These are phyloP conservation scores for Silybum marianum DNA, from an alignment of 129 eudicot genomes.

Conservation along the genomic window DNA sequence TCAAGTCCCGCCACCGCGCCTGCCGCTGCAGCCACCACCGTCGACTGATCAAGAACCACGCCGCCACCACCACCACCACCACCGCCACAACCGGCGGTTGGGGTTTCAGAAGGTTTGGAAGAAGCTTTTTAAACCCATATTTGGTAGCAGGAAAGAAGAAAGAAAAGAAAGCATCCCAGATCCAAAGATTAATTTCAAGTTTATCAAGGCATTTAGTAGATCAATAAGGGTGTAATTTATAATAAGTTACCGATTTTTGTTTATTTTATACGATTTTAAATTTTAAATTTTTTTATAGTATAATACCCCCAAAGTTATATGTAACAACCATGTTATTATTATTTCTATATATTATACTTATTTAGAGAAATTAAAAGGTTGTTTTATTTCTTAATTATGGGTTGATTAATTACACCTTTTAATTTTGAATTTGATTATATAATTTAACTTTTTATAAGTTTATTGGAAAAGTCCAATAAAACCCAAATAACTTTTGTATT, in stretches of 20 bases:
- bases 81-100: constrained; percentile 25
- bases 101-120: constrained; percentile 53
- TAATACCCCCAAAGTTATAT: background rate
- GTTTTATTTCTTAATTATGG: background rate
- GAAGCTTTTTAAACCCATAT: constrained; percentile 56
- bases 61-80: background rate
- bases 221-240: constrained; percentile 46
- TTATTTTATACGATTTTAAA: constrained; percentile 3
- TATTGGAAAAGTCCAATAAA: no score
- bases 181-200: constrained; percentile 38
- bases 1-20: background rate
- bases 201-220: constrained; percentile 53
- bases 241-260: constrained; percentile 7
- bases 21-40: constrained; percentile 23
- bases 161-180: background rate
- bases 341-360: background rate
- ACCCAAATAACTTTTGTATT: no score
- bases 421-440: background rate
- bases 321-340: background rate
- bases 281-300: background rate
- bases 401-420: background rate
- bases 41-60: constrained; percentile 24
- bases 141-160: constrained; percentile 39
- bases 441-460: no score
- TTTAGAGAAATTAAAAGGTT: background rate